Conservation (phyloP, 805 yeast genomes). For the Torulaspora maleeae region DNA sequence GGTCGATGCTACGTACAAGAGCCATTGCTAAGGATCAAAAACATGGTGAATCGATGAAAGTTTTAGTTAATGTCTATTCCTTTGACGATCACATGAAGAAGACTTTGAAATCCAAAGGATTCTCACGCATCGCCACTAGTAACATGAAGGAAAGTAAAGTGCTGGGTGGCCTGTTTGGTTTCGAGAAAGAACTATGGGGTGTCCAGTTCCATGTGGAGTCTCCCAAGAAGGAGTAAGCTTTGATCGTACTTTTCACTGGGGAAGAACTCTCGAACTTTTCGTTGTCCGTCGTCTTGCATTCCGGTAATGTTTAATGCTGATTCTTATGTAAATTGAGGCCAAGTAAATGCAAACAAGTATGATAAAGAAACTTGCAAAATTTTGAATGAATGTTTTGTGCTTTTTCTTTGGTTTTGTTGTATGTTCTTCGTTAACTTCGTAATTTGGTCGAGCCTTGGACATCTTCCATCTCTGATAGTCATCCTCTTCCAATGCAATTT, state of each 20-base stretch:
- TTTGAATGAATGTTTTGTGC: not conserved
- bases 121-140: conserved; percentile 36
- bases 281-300: conserved; percentile 10
- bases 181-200: conserved; percentile 34
- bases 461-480: conserved; percentile 26
- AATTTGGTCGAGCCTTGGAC: conserved; percentile 24
- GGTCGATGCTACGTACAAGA: conserved; percentile 51
- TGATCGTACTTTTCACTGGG: conserved; percentile 2
- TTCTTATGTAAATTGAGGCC: conserved; percentile 29
- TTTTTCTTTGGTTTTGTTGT: not conserved
- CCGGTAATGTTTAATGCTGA: conserved; percentile 20
- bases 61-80: conserved; percentile 48
- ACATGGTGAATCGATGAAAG: conserved; percentile 33
- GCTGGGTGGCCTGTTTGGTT: conserved; percentile 32
- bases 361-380: conserved; percentile 4
- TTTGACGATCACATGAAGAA: conserved; percentile 44
- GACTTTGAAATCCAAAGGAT: conserved; percentile 42
- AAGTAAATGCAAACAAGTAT: conserved; percentile 18
- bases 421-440: not conserved
- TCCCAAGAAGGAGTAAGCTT: conserved; percentile 12
- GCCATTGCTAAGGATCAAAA: conserved; percentile 36
- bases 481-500: conserved; percentile 21
- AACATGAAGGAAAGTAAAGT: conserved; percentile 29
- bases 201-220: conserved; percentile 37
- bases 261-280: conserved; percentile 14